Conservation (phyloP, 768 basidiomycete species). For the Auricularia auricula-judae region DNA sequence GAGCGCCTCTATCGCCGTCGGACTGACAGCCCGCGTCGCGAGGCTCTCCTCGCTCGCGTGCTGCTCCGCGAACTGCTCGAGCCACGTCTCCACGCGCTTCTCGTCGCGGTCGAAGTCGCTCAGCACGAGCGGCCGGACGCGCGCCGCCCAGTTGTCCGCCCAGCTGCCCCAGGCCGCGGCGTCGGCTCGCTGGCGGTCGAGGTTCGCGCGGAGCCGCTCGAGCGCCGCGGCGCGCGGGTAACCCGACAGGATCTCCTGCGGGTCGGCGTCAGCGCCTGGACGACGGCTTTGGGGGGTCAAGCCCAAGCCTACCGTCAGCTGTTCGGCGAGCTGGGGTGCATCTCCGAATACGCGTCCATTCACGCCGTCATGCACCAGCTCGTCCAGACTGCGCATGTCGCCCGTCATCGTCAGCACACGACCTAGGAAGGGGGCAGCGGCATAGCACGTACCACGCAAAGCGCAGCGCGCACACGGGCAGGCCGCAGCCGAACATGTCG, state of each 20-base stretch:
- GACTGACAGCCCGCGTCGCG: too few relatives aligned
- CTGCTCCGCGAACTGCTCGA: background rate
- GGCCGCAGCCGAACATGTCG: slow-evolving; percentile 96
- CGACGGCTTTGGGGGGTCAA: background rate
- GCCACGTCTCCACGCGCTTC: background rate
- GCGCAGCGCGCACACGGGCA: slow-evolving; percentile 84
- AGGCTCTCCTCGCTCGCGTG: background rate
- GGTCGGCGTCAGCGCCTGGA: background rate
- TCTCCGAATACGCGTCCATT: slow-evolving; percentile 76
- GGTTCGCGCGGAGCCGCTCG: slow-evolving; percentile 37
- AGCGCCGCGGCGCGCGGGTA: slow-evolving; percentile 53
- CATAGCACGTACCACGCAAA: slow-evolving; percentile 62
- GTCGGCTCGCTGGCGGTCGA: slow-evolving; percentile 21
- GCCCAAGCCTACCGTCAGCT: slow-evolving; percentile 45
- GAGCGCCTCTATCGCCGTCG: too few relatives aligned
- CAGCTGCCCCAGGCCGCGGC: slow-evolving; percentile 62
- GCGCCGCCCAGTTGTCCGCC: slow-evolving; percentile 75
- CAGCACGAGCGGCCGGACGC: slow-evolving; percentile 48
- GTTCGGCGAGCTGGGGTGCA: slow-evolving; percentile 55
- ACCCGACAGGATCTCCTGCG: slow-evolving; percentile 42
- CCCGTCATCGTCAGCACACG: background rate
- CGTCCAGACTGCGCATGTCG: slow-evolving; percentile 48
- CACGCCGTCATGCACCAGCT: slow-evolving; percentile 73
- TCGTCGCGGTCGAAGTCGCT: slow-evolving; percentile 14
- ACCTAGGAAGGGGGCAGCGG: background rate